These are phyloP conservation scores for Pythium utonaiense DNA, from an alignment of 352 stramenopile genomes.

Conservation along the genomic window DNA sequence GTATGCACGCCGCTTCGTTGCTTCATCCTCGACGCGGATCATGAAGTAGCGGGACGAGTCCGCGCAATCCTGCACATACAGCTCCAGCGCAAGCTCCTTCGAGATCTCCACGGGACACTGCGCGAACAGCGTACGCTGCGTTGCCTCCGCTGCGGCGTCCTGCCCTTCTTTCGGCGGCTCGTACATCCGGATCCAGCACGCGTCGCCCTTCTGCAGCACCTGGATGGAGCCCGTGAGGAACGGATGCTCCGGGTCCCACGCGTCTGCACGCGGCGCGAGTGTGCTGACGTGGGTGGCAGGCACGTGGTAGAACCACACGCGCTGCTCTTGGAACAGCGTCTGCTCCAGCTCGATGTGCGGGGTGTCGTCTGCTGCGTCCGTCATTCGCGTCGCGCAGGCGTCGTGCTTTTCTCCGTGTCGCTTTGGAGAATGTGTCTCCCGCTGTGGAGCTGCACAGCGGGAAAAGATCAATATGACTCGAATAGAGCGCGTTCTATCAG, in stretches of 20 bases:
- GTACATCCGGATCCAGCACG: slow-evolving; percentile 70
- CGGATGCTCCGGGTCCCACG: slow-evolving; percentile 78
- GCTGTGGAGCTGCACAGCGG: not conserved
- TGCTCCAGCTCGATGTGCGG: slow-evolving; percentile 51
- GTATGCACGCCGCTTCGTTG: slow-evolving; percentile 67
- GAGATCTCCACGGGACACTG: slow-evolving; percentile 77
- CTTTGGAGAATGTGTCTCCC: not conserved
- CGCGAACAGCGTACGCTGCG: slow-evolving; percentile 55
- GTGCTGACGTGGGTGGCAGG: slow-evolving; percentile 60
- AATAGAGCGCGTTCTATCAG: slow-evolving; percentile 27
- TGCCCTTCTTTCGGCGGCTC: slow-evolving; percentile 38
- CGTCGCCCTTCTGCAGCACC: slow-evolving; percentile 70
- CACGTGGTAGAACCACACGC: slow-evolving; percentile 87
- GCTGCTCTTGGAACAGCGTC: slow-evolving; percentile 65
- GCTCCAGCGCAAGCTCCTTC: slow-evolving; percentile 50
- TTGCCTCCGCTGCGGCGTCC: not conserved
- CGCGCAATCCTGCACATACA: slow-evolving; percentile 83
- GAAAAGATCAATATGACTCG: slow-evolving; percentile 18
- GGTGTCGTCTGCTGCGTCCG: not conserved
- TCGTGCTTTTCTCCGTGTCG: not conserved
- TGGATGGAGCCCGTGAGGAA: slow-evolving; percentile 71
- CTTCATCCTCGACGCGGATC: slow-evolving; percentile 77
- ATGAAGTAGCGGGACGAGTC: slow-evolving; percentile 89
- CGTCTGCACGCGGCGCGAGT: slow-evolving; percentile 71
- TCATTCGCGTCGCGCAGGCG: not conserved